phyloP scores from a whole-genome alignment of 176 grass and related monocot species.

The Triticum timopheevii region DNA sequence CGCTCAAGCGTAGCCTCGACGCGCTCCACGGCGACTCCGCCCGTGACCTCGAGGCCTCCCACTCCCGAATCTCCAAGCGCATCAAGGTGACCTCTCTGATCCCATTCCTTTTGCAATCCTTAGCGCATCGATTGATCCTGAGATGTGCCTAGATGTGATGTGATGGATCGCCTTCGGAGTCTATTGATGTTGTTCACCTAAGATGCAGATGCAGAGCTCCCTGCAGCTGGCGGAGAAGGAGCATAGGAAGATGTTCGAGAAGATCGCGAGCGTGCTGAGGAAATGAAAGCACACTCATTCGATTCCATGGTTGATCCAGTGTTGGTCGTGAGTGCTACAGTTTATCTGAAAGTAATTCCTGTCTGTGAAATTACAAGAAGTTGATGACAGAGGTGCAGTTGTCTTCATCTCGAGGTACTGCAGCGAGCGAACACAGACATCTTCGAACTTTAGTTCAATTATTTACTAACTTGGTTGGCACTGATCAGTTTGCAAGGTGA shows the following conservation, averaged over 20 bases:
- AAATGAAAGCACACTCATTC: constrained; percentile 30
- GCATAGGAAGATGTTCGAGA: constrained; percentile 44
- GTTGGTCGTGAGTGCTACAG: neutral
- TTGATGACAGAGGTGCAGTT: constrained; percentile 50
- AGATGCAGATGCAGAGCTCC: constrained; percentile 64
- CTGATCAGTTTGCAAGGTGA: constrained; percentile 48
- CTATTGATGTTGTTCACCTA: constrained; percentile 20
- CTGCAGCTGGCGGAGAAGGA: constrained; percentile 49
- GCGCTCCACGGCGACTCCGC: constrained; percentile 36
- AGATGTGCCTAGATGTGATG: neutral
- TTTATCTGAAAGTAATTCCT: too few relatives aligned
- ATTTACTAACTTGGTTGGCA: neutral
- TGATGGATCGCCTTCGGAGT: neutral
- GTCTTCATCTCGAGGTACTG: constrained; percentile 55
- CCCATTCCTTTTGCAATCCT: too few relatives aligned
- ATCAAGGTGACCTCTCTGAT: constrained; percentile 40
- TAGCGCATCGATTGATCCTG: too few relatives aligned
- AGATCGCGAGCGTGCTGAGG: constrained; percentile 30
- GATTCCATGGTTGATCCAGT: neutral
- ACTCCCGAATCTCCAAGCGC: constrained; percentile 56
- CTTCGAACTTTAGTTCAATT: constrained; percentile 20
- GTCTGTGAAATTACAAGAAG: constrained; percentile 31
- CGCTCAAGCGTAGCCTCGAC: constrained; percentile 44
- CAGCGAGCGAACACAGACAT: neutral
- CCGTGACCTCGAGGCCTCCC: constrained; percentile 41